Base-by-base conservation (phyloP, 1,284 basidiomycete genomes). In the Flammula alnicola region DNA sequence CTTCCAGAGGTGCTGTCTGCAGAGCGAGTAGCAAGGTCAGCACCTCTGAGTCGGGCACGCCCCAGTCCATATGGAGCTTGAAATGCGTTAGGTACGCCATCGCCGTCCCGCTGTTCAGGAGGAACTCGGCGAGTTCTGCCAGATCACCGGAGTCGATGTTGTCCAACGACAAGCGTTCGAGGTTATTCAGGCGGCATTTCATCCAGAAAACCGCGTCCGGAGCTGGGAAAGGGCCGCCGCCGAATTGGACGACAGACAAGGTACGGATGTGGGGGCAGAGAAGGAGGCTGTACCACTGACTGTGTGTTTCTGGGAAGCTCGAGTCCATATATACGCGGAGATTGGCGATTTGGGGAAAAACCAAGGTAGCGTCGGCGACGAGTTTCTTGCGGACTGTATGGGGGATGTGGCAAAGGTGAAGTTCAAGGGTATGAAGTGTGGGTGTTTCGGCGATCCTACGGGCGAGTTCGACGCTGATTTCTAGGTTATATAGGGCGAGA, bases 41-140 rank as follows among this genome's bases (percentile, higher is more conserved):
- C 3, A 53, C 49, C 11, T 56, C 52, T 14, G 46, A 31, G 20
- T 61, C 59, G 12, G 55, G 45, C 8, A 61, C 36, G 26, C 55
- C 55, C 55, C 58, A 59, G 31, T 59, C 52, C 49, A 59, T 52
- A 43, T 57, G 54, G 12, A 61, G 51, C 27, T 59, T 61, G 54
- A 61, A 58, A 32, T 59, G 60, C 9, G 57, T 61, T 20, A 61
- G 36, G 8, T 31, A 39, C 11, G 25, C 35, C 5, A 30, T 40
- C 7, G 55, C 38, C 6, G 17, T n/a, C 12, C 16, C 32, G 30
- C 42, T 44, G 23, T 17, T 47, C 9, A n/a, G 19, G n/a, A 58
- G 31, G 38, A 51, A 55, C n/a, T 38, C 26, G 25, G 35, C 42
- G 25, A 61, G 43, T 30, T 52, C 46, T 5, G 40, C 40, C 16